Conservation (phyloP, 208 protist species). For the Tritrichomonas foetus region DNA sequence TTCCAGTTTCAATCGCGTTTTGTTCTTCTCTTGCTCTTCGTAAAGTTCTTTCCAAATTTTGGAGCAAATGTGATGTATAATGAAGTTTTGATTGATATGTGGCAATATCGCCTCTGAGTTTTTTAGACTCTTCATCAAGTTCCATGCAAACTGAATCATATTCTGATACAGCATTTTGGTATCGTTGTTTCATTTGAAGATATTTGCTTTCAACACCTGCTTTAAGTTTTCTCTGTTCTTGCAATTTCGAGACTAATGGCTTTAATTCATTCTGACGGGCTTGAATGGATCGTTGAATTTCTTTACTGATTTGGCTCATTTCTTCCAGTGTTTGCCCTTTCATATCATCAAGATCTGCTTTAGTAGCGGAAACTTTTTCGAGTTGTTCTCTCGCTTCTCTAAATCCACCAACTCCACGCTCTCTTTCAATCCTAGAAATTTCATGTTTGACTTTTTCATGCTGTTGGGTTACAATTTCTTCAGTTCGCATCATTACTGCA, state of each 20-base stretch:
- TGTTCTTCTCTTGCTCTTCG: background rate
- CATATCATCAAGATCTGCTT: constrained; percentile 15
- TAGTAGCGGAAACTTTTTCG: background rate
- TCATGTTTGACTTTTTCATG: background rate
- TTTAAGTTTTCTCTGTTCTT: background rate
- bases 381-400: background rate
- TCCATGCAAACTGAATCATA: constrained; percentile 25
- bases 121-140: constrained; percentile 31
- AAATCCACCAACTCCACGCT: background rate
- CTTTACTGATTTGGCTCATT: background rate
- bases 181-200: background rate
- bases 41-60: background rate
- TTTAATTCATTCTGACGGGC: background rate
- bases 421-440: background rate
- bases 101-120: background rate
- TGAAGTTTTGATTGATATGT: background rate
- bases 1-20: background rate
- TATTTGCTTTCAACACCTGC: constrained; percentile 15
- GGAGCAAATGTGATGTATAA: background rate
- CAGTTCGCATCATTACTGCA: constrained; percentile 12
- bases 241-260: background rate
- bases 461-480: background rate
- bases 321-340: background rate
- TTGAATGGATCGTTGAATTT: background rate
- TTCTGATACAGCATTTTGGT: background rate